These are phyloP conservation scores for Solanum chiquidenum DNA, from an alignment of 257 asterid genomes.

Conservation along the genomic window DNA sequence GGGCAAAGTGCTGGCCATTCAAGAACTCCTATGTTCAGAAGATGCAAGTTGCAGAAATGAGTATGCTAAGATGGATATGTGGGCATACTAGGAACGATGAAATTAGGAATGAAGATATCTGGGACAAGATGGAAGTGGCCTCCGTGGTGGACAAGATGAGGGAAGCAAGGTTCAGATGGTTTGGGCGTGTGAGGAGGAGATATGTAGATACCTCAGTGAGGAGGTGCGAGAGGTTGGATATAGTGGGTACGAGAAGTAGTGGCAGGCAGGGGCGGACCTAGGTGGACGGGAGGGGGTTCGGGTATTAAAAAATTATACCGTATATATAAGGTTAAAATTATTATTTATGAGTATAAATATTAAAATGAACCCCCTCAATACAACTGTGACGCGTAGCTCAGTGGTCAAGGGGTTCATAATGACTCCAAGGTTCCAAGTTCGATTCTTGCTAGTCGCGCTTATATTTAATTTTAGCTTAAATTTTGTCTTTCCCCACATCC, in stretches of 20 bases:
- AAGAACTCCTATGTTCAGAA: neutral
- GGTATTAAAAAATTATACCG: too few relatives aligned
- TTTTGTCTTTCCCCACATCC: too few relatives aligned
- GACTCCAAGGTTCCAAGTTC: too few relatives aligned
- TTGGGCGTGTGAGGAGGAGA: neutral
- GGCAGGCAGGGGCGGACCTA: too few relatives aligned
- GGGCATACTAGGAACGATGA: neutral
- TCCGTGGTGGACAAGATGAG: neutral
- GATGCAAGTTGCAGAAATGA: neutral
- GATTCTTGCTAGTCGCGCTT: too few relatives aligned
- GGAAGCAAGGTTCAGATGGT: neutral
- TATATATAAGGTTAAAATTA: too few relatives aligned
- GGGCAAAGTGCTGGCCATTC: neutral
- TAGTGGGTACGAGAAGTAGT: neutral
- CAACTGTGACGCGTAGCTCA: too few relatives aligned
- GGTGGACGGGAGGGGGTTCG: too few relatives aligned
- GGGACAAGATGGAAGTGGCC: neutral
- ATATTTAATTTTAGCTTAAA: too few relatives aligned
- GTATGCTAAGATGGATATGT: neutral
- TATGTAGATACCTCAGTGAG: neutral
- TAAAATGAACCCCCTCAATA: too few relatives aligned
- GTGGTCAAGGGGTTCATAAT: too few relatives aligned
- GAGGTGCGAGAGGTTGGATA: neutral
- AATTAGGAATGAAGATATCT: neutral
- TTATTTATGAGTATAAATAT: too few relatives aligned